Percentiles rank a stretch among this genome's conserved stretches.
These are phyloP conservation scores for Fusarium illudens DNA, from an alignment of 2,329 filamentous ascomycete genomes.

Conservation along the genomic window DNA sequence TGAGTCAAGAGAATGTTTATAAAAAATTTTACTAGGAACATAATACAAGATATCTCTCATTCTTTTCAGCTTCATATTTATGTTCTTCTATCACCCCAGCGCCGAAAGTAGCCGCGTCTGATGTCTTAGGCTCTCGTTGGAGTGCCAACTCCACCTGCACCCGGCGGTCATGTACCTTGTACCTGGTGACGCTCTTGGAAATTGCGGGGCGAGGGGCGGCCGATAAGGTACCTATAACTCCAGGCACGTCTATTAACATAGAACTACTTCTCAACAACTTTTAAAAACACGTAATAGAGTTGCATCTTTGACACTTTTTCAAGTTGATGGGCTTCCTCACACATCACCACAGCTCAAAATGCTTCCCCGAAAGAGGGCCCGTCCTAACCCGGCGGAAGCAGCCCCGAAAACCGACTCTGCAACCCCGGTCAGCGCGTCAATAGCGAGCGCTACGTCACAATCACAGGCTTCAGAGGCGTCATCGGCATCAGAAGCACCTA, in stretches of 20 bases:
- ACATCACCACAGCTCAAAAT: conserved; percentile 31
- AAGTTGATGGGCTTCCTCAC: conserved; percentile 15
- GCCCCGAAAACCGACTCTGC: conserved; percentile 22
- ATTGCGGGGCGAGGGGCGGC: conserved; percentile 10
- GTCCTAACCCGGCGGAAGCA: conserved; percentile 42
- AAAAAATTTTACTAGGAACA: background rate
- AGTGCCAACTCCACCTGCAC: background rate
- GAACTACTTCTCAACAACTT: conserved; percentile 19
- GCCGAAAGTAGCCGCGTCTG: background rate
- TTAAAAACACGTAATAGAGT: conserved; percentile 14
- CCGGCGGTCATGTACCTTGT: background rate
- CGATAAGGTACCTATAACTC: conserved; percentile 10
- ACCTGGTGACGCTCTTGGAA: background rate
- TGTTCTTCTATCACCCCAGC: background rate
- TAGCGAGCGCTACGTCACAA: conserved; percentile 40
- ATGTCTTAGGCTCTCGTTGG: background rate
- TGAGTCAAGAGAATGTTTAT: background rate
- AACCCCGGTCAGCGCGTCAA: conserved; percentile 25
- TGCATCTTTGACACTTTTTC: background rate
- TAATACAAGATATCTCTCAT: too few relatives aligned
- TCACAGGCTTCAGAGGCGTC: conserved; percentile 36
- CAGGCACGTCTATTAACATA: conserved; percentile 35
- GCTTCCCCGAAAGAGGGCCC: conserved; percentile 47
- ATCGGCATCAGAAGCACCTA: conserved; percentile 30
- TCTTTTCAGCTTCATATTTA: background rate